Evolutionary conservation across 2,329 filamentous ascomycete genomes (phyloP), one percentile per base, ranked within the genome.

Genomic region (Neofusicoccum sp.): DNA sequence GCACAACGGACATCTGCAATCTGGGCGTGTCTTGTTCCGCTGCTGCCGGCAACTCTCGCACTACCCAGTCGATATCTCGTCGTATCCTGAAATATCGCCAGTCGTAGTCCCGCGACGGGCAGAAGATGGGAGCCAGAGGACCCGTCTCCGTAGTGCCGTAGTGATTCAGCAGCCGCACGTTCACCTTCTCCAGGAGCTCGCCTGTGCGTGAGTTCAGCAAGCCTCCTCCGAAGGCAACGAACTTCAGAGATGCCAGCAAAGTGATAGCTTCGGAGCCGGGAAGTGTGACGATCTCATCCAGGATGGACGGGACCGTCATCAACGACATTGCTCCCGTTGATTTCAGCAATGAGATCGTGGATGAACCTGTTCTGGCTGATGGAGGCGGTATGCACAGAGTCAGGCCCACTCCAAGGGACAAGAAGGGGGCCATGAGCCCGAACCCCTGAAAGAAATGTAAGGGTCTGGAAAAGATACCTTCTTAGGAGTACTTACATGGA

Each of bases 101-200:
- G 60, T 76, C 66, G 56, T 78, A 77, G 48, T 70, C 67, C 11
- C 67, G 52, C 7, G 64, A 65, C 1, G 75, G 74, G 11, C 65
- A 60, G 56, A 77, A 77, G 2, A 74, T 73, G 2, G 71, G 71
- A 3, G 75, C 70, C 5, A 78, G 59, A 1, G 74, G 69, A 3
- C 76, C 75, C 1, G 71, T 69, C 63, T 78, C 76, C 1, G 75
- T 78, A 6, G 70, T 69, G 2, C 76, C 76, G 56, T 73, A 77
- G 59, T 74, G 71, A 64, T 76, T 76, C 22, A 78, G 65, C 1
- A 78, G 62, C 48, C 68, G 71, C 12, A 77, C 67, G 1, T 67
- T 64, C 6, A 64, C 64, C 4, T 66, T 48, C 4, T 64, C 65
- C 5, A 77, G 64, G 4, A 16, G 52, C 6, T 66, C 66, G 14